Percentiles rank a stretch among this genome's conserved stretches.
phyloP scores from a whole-genome alignment of 73 alveolate genomes.

The Stentor coeruleus region DNA sequence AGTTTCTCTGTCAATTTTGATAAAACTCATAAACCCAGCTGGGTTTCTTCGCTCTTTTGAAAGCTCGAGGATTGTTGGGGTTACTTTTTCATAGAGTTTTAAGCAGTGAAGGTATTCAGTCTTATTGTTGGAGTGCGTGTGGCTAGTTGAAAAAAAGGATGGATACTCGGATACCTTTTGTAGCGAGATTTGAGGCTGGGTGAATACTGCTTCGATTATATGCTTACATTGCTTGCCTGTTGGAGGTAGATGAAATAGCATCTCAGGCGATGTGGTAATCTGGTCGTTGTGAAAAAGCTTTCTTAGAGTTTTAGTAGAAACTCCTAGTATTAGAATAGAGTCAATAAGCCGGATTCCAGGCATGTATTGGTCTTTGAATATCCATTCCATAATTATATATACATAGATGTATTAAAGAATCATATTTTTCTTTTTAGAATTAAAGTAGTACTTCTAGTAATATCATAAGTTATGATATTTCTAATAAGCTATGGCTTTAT shows the following conservation, averaged over 20 bases:
- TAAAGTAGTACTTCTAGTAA: no score
- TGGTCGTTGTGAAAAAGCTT: neutral
- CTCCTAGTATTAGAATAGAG: neutral
- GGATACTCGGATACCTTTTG: neutral
- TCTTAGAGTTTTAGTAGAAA: neutral
- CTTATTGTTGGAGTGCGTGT: neutral
- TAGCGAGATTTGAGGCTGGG: neutral
- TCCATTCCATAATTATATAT: neutral
- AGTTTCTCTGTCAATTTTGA: neutral
- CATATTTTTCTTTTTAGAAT: no score
- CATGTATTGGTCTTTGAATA: neutral
- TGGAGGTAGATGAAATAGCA: neutral
- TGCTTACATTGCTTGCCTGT: neutral
- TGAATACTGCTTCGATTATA: neutral
- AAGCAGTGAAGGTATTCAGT: conserved; percentile 14
- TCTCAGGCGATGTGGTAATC: neutral
- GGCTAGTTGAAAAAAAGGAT: neutral
- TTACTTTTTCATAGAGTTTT: neutral
- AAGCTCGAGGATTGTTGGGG: conserved; percentile 16
- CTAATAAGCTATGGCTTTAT: no score
- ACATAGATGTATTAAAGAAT: neutral
- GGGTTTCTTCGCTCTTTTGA: neutral
- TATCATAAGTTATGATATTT: no score
- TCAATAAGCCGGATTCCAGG: neutral
- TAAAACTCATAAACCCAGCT: neutral